These are phyloP conservation scores for Talaromyces pinophilus DNA, from an alignment of 2,329 filamentous ascomycete genomes.

Conservation along the genomic window DNA sequence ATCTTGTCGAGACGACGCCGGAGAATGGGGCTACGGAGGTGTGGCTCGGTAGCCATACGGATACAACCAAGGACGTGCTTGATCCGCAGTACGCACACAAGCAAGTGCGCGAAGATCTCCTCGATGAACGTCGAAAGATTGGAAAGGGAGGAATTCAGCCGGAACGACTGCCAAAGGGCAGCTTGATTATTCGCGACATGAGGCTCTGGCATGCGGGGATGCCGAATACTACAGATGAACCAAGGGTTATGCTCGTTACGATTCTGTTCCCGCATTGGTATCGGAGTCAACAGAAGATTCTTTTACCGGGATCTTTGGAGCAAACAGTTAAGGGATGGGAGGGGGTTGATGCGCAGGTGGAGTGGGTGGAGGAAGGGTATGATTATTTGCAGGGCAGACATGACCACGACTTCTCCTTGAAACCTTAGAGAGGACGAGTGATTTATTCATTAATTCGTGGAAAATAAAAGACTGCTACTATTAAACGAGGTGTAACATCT, in stretches of 20 bases:
- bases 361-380: conserved; percentile 41
- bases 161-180: conserved; percentile 48
- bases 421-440: background rate
- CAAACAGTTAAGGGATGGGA: conserved; percentile 36
- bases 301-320: conserved; percentile 34
- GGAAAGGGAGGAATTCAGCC: conserved; percentile 30
- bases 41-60: conserved; percentile 52
- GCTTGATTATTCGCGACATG: conserved; percentile 50
- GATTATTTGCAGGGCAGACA: conserved; percentile 41
- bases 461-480: background rate
- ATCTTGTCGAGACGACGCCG: conserved; percentile 47
- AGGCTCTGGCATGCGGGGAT: conserved; percentile 54
- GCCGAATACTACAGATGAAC: conserved; percentile 46
- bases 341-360: conserved; percentile 35
- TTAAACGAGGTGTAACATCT: background rate
- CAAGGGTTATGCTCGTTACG: conserved; percentile 49
- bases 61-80: conserved; percentile 34
- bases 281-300: conserved; percentile 34
- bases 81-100: conserved; percentile 23
- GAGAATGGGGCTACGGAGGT: conserved; percentile 55
- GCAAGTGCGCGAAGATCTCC: conserved; percentile 35
- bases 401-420: conserved; percentile 38
- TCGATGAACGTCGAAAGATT: conserved; percentile 35
- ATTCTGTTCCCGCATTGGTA: conserved; percentile 45
- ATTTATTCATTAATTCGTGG: background rate